Evolutionary conservation across 805 yeast genomes (phyloP).

Genomic region (Wickerhamomyces mucosus): DNA sequence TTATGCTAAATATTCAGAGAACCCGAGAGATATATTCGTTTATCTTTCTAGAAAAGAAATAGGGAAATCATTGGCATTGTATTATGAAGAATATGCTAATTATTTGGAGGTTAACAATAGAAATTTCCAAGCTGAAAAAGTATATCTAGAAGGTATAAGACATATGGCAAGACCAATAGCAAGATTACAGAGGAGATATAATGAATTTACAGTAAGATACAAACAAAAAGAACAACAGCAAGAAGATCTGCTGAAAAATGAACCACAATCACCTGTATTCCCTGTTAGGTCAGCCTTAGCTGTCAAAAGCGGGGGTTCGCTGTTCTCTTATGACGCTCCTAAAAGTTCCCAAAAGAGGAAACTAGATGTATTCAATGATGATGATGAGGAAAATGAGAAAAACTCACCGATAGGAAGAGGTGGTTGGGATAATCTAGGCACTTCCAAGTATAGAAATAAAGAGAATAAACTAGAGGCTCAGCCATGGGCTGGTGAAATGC

Average conservation of each 20-base stretch:
- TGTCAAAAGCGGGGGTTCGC: slow-evolving; percentile 26
- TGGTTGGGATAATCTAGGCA: slow-evolving; percentile 40
- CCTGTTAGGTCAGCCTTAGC: slow-evolving; percentile 27
- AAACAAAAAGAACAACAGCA: slow-evolving; percentile 14
- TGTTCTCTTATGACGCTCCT: slow-evolving; percentile 2
- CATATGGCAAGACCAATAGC: slow-evolving; percentile 55
- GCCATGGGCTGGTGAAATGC: slow-evolving; percentile 56
- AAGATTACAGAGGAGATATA: slow-evolving; percentile 33
- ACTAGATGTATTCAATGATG: slow-evolving; percentile 14
- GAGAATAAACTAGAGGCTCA: slow-evolving; percentile 50
- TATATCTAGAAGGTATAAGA: slow-evolving; percentile 49
- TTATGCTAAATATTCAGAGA: slow-evolving; percentile 58
- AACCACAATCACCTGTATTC: slow-evolving; percentile 27
- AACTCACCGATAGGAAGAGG: slow-evolving; percentile 12
- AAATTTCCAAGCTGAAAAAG: slow-evolving; percentile 44
- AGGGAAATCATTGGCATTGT: slow-evolving; percentile 57
- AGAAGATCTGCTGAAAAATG: slow-evolving; percentile 12
- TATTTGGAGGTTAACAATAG: slow-evolving; percentile 44
- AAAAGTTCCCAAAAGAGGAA: slow-evolving; percentile 9
- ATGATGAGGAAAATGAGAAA: slow-evolving; percentile 6
- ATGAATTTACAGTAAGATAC: slow-evolving; percentile 34
- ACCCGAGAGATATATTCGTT: slow-evolving; percentile 61
- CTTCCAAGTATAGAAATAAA: slow-evolving; percentile 41
- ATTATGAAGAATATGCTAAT: slow-evolving; percentile 72
- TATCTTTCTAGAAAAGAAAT: slow-evolving; percentile 65